Evolutionary conservation across 192 early-diverging fungal species (phyloP).

Genomic region (Podila horticola): DNA sequence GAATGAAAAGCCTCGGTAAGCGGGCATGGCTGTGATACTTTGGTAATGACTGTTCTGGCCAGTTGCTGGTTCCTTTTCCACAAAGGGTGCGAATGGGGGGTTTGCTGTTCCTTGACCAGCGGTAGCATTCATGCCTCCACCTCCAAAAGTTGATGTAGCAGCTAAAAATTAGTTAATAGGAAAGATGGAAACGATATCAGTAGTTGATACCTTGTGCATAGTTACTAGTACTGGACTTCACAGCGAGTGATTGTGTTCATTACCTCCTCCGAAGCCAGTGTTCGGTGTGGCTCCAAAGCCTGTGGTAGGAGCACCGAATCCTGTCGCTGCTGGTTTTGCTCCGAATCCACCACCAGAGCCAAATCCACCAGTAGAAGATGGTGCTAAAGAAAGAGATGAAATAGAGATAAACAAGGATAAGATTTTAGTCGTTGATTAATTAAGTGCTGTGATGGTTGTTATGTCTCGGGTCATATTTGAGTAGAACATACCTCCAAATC

Average conservation of each 20-base stretch:
- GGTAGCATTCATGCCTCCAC: conserved; percentile 26
- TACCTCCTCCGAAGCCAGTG: conserved; percentile 38
- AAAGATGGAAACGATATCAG: too few species aligned
- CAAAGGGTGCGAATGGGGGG: conserved; percentile 61
- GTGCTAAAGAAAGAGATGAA: conserved; percentile 1
- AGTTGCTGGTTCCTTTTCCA: conserved; percentile 58
- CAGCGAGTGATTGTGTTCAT: background rate
- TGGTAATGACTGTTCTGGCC: conserved; percentile 71
- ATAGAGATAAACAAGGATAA: background rate
- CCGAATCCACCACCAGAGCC: conserved; percentile 43
- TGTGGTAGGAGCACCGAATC: conserved; percentile 31
- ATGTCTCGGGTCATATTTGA: background rate
- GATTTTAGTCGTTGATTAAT: background rate
- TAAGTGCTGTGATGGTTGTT: background rate
- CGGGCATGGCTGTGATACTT: conserved; percentile 85
- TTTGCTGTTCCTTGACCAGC: conserved; percentile 62
- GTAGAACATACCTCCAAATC: conserved; percentile 34
- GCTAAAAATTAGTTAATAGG: conserved; percentile 5
- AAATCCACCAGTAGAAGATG: conserved; percentile 33
- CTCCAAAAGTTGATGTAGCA: conserved; percentile 26
- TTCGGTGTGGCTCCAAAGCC: conserved; percentile 36
- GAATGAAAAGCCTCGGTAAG: conserved; percentile 84
- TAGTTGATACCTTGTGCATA: background rate
- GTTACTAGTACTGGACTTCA: background rate
- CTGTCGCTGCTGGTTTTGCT: conserved; percentile 32